Conservation (phyloP, 208 protist genomes). For the Trypanosoma scelopori region DNA sequence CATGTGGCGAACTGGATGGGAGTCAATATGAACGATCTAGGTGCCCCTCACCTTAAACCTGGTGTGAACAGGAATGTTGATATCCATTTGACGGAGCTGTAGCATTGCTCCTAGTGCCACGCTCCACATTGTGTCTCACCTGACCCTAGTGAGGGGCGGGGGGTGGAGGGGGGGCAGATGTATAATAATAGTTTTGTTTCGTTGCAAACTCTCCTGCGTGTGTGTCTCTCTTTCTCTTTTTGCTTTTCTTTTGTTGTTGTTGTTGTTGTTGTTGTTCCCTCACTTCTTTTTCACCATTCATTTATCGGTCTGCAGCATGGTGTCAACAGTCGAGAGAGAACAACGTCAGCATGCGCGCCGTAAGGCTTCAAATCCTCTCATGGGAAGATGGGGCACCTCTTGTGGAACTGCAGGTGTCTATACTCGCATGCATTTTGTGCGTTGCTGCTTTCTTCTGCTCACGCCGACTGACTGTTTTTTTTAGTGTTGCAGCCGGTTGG, state of each 20-base stretch:
- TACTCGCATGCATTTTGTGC: neutral
- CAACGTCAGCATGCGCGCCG: neutral
- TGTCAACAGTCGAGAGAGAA: neutral
- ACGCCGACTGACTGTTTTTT: neutral
- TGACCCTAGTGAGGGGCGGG: too few relatives aligned
- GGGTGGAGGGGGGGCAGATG: too few relatives aligned
- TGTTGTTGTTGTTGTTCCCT: conserved; percentile 5
- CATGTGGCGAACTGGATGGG: neutral
- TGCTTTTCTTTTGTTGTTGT: conserved; percentile 12
- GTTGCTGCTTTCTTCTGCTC: neutral
- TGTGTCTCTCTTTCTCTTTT: neutral
- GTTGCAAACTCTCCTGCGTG: too few relatives aligned
- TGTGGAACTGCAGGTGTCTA: neutral
- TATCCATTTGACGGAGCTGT: neutral
- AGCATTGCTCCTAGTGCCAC: neutral
- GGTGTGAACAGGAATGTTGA: neutral
- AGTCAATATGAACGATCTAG: neutral
- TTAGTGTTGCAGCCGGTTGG: neutral
- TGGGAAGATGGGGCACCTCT: neutral
- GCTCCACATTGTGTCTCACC: too few relatives aligned
- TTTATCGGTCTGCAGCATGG: neutral
- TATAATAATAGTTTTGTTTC: too few relatives aligned
- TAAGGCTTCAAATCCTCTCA: neutral
- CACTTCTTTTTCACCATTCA: neutral
- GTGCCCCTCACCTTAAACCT: too few relatives aligned